These are phyloP conservation scores for Puccinia coronata DNA, from an alignment of 1,284 basidiomycete species.

Conservation along the genomic window DNA sequence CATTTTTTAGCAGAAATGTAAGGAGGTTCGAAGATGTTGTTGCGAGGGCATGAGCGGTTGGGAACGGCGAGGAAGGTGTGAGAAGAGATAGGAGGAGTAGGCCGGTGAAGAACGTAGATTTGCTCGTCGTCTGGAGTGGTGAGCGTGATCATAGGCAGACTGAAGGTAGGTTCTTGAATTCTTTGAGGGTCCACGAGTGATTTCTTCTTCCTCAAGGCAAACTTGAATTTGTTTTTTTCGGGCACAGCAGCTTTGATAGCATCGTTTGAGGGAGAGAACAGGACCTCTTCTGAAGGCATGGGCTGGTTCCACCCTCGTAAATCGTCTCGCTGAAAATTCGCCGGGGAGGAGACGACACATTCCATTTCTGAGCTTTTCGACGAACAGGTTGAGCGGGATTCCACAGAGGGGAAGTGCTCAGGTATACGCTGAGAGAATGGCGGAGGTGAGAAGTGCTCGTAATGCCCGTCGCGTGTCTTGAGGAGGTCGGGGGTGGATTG, in stretches of 20 bases:
- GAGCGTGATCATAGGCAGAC: constrained; percentile 33
- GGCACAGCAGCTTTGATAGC: neutral
- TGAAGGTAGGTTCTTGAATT: neutral
- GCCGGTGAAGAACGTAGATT: constrained; percentile 26
- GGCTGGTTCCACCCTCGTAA: neutral
- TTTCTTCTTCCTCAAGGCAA: constrained; percentile 5
- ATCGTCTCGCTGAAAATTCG: neutral
- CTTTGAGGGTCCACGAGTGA: neutral
- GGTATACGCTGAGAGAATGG: neutral
- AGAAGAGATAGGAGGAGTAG: constrained; percentile 7
- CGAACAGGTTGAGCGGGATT: neutral
- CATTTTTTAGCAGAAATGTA: neutral
- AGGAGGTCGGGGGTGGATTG: constrained; percentile 23
- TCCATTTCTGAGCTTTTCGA: neutral
- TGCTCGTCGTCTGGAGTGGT: constrained; percentile 30
- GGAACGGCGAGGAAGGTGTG: constrained; percentile 23
- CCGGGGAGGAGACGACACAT: neutral
- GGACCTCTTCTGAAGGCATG: neutral
- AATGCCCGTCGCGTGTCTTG: neutral
- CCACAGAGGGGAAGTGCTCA: neutral
- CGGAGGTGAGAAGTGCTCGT: neutral
- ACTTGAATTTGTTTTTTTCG: neutral
- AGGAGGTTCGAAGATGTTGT: neutral
- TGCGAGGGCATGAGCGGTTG: neutral
- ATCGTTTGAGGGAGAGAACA: constrained; percentile 12